These are phyloP conservation scores for Phlebiopsis gigantea DNA, from an alignment of 768 basidiomycete species.

Conservation along the genomic window DNA sequence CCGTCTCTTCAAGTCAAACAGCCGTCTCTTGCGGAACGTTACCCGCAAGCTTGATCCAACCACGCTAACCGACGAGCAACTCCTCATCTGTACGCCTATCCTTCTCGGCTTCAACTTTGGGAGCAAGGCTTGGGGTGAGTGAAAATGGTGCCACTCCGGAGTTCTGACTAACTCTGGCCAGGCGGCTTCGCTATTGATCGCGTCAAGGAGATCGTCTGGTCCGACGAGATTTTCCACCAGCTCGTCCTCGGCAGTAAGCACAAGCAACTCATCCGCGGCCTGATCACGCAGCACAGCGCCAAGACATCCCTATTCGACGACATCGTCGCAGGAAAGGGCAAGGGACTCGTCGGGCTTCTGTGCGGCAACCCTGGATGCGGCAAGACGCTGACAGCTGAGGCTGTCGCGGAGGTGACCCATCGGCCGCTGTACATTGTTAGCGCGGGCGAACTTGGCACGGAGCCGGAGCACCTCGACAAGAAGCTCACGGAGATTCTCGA, in stretches of 20 bases:
- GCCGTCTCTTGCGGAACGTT: not conserved
- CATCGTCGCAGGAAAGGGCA: conserved; percentile 33
- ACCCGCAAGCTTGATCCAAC: not conserved
- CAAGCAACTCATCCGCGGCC: conserved; percentile 28
- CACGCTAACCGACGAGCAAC: conserved; percentile 1
- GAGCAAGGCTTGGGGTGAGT: conserved; percentile 8
- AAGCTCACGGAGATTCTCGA: conserved; percentile 21
- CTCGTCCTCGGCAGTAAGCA: conserved; percentile 31
- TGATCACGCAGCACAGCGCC: conserved; percentile 20
- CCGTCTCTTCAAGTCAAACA: not conserved
- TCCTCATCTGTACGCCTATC: not conserved
- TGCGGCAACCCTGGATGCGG: conserved; percentile 32
- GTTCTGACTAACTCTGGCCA: conserved; percentile 4
- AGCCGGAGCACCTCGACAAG: conserved; percentile 21
- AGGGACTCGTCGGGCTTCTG: conserved; percentile 32
- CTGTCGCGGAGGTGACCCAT: conserved; percentile 26
- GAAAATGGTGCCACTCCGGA: not conserved
- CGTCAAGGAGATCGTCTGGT: conserved; percentile 27
- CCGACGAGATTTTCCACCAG: conserved; percentile 28
- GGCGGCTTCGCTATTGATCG: conserved; percentile 28
- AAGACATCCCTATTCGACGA: conserved; percentile 20
- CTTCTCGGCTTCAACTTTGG: conserved; percentile 9
- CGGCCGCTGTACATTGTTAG: conserved; percentile 28
- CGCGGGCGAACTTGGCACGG: conserved; percentile 30
- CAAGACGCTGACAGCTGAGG: conserved; percentile 33